Conservation (phyloP, 495 filamentous ascomycete species). For the Choiromyces venosus region DNA sequence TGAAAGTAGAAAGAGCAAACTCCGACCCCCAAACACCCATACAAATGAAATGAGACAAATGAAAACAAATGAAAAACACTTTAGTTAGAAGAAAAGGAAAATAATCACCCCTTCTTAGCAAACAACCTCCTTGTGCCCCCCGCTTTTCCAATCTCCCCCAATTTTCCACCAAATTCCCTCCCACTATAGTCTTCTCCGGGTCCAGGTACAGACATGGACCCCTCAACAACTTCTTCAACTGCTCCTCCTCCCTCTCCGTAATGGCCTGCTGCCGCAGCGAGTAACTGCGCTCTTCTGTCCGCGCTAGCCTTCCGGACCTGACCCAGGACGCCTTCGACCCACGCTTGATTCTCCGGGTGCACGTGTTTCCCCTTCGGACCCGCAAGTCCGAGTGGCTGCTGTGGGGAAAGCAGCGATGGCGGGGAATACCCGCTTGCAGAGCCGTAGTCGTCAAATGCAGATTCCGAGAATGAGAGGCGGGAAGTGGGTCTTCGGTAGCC, state of each 20-base stretch:
- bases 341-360: conserved; percentile 58
- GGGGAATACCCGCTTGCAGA: conserved; percentile 41
- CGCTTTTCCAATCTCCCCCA: conserved; percentile 56
- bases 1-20: background rate
- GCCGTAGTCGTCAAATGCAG: conserved; percentile 18
- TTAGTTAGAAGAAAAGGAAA: conserved; percentile 3
- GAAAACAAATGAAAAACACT: too few relatives aligned
- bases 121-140: conserved; percentile 57
- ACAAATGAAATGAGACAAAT: background rate
- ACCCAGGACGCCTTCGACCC: conserved; percentile 70
- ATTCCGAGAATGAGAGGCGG: conserved; percentile 34
- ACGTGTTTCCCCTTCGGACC: conserved; percentile 60
- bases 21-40: background rate
- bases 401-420: conserved; percentile 45
- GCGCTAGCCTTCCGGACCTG: conserved; percentile 52
- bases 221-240: conserved; percentile 40
- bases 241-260: conserved; percentile 39
- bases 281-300: conserved; percentile 27
- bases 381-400: conserved; percentile 54
- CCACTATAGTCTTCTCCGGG: background rate
- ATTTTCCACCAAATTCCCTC: conserved; percentile 44
- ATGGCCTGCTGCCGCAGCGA: conserved; percentile 29
- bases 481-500: conserved; percentile 34
- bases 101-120: conserved; percentile 42
- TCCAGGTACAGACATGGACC: conserved; percentile 20